Evolutionary conservation across 306 rosid species (phyloP).

Genomic region (Lupinus albus): DNA sequence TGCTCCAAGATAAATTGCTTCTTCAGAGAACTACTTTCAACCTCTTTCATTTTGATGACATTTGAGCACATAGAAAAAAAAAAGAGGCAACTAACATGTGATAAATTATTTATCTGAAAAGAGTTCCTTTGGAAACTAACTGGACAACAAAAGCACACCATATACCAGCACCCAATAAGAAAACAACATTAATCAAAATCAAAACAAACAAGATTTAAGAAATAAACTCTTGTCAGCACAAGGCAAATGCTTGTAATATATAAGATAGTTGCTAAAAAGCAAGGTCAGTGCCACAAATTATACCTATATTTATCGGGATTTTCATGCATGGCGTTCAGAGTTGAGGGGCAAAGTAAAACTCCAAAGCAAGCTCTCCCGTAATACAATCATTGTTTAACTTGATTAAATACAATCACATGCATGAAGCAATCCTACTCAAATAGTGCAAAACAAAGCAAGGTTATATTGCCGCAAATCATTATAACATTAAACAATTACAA

Average conservation of each 20-base stretch:
- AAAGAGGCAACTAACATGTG: neutral
- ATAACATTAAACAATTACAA: conserved; percentile 40
- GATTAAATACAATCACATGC: conserved; percentile 22
- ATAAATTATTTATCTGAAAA: neutral
- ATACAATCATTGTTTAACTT: neutral
- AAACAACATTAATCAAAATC: conserved; percentile 10
- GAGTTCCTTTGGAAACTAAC: conserved; percentile 1
- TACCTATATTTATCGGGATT: neutral
- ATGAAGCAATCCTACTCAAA: conserved; percentile 33
- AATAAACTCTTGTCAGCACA: neutral
- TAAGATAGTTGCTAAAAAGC: neutral
- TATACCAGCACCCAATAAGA: neutral
- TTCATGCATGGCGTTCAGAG: conserved; percentile 21
- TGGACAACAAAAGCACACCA: neutral
- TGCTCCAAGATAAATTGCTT: conserved; percentile 13
- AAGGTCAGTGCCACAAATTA: neutral
- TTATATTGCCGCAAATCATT: conserved; percentile 40
- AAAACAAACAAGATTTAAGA: conserved; percentile 7
- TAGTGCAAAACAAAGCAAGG: conserved; percentile 32
- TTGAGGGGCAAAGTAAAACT: neutral
- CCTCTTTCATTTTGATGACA: conserved; percentile 2
- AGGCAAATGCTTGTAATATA: neutral
- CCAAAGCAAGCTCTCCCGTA: conserved; percentile 15
- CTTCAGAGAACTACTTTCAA: neutral
- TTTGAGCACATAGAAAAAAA: neutral